Percentiles rank a stretch among this genome's conserved stretches.
Conservation (phyloP, 106 monocot genomes). For the Amphibolis antarctica region DNA sequence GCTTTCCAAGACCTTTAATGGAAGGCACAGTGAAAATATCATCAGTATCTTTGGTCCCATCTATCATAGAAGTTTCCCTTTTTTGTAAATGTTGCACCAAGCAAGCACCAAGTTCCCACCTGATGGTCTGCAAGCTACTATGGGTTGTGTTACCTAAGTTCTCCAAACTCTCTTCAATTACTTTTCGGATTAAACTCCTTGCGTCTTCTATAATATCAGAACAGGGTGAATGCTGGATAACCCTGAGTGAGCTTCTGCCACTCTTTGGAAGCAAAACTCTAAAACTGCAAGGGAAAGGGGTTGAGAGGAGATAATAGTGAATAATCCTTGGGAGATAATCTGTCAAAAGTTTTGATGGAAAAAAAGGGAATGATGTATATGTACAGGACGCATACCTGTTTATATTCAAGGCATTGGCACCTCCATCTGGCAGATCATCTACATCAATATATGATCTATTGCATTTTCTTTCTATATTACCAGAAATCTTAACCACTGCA, state of each 20-base stretch:
- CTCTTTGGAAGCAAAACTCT: slow-evolving; percentile 35
- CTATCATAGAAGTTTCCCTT: slow-evolving; percentile 28
- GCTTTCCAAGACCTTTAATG: slow-evolving; percentile 77
- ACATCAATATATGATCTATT: slow-evolving; percentile 26
- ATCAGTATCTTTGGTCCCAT: slow-evolving; percentile 21
- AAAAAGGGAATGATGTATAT: neutral
- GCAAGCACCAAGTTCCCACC: slow-evolving; percentile 78
- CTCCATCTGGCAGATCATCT: slow-evolving; percentile 78
- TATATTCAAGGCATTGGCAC: slow-evolving; percentile 73
- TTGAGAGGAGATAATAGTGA: neutral
- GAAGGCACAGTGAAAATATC: slow-evolving; percentile 12
- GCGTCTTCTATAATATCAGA: slow-evolving; percentile 18
- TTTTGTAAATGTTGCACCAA: slow-evolving; percentile 73
- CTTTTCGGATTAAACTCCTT: slow-evolving; percentile 26
- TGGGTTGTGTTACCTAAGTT: slow-evolving; percentile 30
- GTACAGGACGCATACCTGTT: slow-evolving; percentile 47
- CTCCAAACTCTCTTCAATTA: slow-evolving; percentile 49
- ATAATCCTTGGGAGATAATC: neutral
- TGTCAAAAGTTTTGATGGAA: neutral
- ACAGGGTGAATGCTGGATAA: slow-evolving; percentile 14
- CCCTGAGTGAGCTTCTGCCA: slow-evolving; percentile 15
- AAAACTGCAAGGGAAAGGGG: slow-evolving; percentile 37
- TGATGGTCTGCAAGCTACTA: slow-evolving; percentile 23
- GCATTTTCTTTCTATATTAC: slow-evolving; percentile 12
- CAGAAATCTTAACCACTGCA: slow-evolving; percentile 55